These are phyloP conservation scores for Amauroascus niger DNA, from an alignment of 2,329 filamentous ascomycete species.

Conservation along the genomic window DNA sequence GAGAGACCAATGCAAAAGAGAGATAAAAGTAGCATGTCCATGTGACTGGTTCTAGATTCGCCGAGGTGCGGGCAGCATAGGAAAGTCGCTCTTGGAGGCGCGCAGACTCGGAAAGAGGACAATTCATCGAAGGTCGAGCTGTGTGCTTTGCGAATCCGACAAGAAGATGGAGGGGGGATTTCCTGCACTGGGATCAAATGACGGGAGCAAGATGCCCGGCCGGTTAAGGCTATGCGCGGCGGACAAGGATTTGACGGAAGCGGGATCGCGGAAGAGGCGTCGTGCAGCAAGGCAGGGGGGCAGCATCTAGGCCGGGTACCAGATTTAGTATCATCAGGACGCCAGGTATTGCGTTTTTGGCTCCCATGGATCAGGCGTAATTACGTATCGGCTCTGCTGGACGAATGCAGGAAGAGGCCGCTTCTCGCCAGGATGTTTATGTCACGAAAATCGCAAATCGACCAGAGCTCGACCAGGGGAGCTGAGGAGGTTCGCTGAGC, in stretches of 20 bases:
- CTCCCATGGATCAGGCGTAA: too few species aligned
- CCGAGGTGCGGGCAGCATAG: not conserved
- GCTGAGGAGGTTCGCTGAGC: too few species aligned
- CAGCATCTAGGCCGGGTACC: not conserved
- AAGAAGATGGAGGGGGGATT: not conserved
- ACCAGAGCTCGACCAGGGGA: too few species aligned
- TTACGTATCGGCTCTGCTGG: too few species aligned
- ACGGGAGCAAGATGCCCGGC: not conserved
- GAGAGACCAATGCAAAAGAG: not conserved
- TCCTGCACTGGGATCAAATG: not conserved
- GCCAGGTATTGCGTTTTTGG: not conserved
- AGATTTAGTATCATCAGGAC: not conserved
- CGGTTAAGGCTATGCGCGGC: constrained; percentile 2
- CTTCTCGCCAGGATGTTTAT: not conserved
- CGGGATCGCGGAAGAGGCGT: constrained; percentile 4
- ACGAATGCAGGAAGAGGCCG: not conserved
- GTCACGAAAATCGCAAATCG: not conserved
- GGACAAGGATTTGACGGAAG: constrained; percentile 12
- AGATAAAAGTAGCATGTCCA: not conserved
- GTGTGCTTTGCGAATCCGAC: not conserved
- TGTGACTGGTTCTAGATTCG: not conserved
- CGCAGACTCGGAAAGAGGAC: not conserved
- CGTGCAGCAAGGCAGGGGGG: not conserved
- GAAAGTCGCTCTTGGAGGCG: not conserved
- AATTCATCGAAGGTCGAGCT: not conserved